Percentiles rank a stretch among this genome's conserved stretches.
Evolutionary conservation across 108 stramenopile genomes (phyloP).

Genomic region (Fistulifera solaris): DNA sequence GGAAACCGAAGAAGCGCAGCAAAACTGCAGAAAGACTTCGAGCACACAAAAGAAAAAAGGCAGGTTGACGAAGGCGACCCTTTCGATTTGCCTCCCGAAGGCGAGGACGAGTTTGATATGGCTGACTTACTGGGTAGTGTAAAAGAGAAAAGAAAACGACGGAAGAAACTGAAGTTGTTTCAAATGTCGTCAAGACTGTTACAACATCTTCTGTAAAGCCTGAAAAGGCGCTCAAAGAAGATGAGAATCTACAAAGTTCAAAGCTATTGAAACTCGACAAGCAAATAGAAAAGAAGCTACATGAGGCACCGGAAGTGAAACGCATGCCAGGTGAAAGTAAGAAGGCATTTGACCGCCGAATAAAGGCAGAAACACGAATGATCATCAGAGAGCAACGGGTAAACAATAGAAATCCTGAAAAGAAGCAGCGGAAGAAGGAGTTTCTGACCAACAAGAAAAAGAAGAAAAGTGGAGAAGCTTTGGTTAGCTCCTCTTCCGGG

Average conservation of each 20-base stretch:
- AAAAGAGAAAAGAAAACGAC: constrained; percentile 21
- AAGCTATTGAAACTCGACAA: constrained; percentile 16
- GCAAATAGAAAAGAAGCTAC: constrained; percentile 7
- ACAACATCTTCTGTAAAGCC: background rate
- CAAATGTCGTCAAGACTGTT: background rate
- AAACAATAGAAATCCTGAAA: constrained; percentile 22
- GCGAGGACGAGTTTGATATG: constrained; percentile 47
- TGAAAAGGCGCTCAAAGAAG: constrained; percentile 1
- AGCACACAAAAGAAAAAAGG: constrained; percentile 10
- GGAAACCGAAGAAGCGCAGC: constrained; percentile 37
- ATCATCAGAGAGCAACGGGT: constrained; percentile 20
- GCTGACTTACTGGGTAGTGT: constrained; percentile 36
- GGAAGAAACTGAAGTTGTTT: background rate
- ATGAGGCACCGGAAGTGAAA: constrained; percentile 9
- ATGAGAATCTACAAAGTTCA: background rate
- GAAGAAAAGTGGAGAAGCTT: constrained; percentile 18
- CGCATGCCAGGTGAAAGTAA: constrained; percentile 48
- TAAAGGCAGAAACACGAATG: constrained; percentile 34
- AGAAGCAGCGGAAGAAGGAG: constrained; percentile 32
- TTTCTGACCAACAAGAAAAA: constrained; percentile 40
- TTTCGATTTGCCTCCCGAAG: constrained; percentile 35
- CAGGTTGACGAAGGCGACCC: background rate
- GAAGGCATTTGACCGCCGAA: constrained; percentile 34
- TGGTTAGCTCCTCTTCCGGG: background rate
- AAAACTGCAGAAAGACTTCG: constrained; percentile 22